phyloP scores from a whole-genome alignment of 192 early-diverging fungal species.

The Coemansia sp. region DNA sequence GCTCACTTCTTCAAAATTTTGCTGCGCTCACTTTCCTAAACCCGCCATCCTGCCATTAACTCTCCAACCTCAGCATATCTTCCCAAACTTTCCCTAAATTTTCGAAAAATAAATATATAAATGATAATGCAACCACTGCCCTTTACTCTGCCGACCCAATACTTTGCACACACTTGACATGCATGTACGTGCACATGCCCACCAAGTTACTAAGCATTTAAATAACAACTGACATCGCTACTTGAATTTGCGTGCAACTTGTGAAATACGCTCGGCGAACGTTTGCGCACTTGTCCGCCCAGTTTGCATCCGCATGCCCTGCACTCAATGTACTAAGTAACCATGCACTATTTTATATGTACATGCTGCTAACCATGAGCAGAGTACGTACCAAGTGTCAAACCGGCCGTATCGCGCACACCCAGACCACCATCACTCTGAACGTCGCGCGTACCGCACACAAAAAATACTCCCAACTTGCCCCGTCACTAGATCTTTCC shows the following conservation, averaged over 20 bases:
- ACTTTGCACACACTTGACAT: too few relatives aligned
- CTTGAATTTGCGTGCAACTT: too few relatives aligned
- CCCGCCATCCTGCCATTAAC: too few relatives aligned
- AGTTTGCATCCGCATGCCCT: background rate
- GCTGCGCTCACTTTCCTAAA: too few relatives aligned
- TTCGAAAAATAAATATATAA: too few relatives aligned
- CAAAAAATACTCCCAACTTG: background rate
- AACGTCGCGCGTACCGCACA: background rate
- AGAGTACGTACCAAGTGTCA: background rate
- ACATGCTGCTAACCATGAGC: background rate
- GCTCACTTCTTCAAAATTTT: too few relatives aligned
- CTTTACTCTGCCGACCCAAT: too few relatives aligned
- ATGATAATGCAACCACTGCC: too few relatives aligned
- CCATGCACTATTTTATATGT: background rate
- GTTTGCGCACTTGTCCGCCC: too few relatives aligned
- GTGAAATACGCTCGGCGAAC: too few relatives aligned
- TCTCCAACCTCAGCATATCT: too few relatives aligned
- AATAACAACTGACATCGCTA: background rate
- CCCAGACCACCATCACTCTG: background rate
- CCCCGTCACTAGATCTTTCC: background rate
- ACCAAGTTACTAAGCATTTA: background rate
- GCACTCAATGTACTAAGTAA: background rate
- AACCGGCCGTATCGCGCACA: background rate
- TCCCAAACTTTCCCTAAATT: too few relatives aligned
- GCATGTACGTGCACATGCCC: background rate